Conservation (phyloP, 305 asterid genomes). For the Fraxinus velutina region DNA sequence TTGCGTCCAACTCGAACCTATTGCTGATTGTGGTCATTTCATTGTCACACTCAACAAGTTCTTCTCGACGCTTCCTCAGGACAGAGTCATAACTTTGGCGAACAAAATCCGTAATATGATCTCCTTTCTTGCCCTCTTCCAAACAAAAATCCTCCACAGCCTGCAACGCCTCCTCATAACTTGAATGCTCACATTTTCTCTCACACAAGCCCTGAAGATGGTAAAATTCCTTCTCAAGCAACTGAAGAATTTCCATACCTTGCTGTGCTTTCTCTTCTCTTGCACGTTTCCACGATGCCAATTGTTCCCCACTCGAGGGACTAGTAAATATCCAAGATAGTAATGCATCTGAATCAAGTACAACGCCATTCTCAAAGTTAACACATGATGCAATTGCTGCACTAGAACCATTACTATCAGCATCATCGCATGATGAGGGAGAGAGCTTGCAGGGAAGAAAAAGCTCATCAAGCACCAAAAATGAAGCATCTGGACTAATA, state of each 20-base stretch:
- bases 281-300: conserved; percentile 56
- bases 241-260: conserved; percentile 63
- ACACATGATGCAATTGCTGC: conserved; percentile 34
- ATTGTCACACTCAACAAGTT: conserved; percentile 56
- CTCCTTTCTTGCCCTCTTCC: conserved; percentile 85
- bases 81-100: conserved; percentile 66
- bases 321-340: conserved; percentile 84
- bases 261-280: conserved; percentile 73
- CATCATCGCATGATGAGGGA: conserved; percentile 31
- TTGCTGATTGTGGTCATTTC: conserved; percentile 42
- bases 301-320: conserved; percentile 66
- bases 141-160: conserved; percentile 73
- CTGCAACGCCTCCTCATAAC: conserved; percentile 85
- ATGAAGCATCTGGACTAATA: conserved; percentile 60
- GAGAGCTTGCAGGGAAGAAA: conserved; percentile 51
- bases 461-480: conserved; percentile 62
- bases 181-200: conserved; percentile 75
- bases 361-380: conserved; percentile 40
- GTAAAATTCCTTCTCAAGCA: conserved; percentile 75
- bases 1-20: conserved; percentile 78
- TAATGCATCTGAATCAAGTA: conserved; percentile 69
- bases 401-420: conserved; percentile 33
- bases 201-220: conserved; percentile 79
- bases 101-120: conserved; percentile 44
- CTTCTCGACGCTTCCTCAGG: conserved; percentile 67